A percentile compares a stretch with the other conserved stretches of the same genome.
phyloP scores from a whole-genome alignment of 2,329 filamentous ascomycete genomes.

The Beauveria caledonica region DNA sequence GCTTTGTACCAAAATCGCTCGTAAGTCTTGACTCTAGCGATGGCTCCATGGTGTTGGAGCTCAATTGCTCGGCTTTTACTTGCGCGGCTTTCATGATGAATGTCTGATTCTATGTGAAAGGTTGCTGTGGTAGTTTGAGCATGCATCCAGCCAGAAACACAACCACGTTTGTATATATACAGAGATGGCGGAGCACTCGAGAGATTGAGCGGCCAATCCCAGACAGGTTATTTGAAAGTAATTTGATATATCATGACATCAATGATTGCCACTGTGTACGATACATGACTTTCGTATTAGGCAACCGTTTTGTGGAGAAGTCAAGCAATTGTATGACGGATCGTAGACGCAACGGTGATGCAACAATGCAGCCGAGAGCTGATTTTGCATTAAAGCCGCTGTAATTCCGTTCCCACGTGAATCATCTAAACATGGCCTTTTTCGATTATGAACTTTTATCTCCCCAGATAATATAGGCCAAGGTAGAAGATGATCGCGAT shows the following conservation, averaged over 20 bases:
- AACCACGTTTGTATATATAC: background rate
- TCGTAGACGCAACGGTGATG: slow-evolving; percentile 3
- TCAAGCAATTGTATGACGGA: background rate
- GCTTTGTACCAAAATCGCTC: slow-evolving; percentile 68
- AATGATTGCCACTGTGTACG: background rate
- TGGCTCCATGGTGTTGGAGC: slow-evolving; percentile 49
- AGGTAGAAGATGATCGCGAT: too few species aligned
- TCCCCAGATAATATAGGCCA: too few species aligned
- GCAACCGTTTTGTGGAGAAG: background rate
- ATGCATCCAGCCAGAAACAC: background rate
- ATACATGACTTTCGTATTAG: background rate
- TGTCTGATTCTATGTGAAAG: background rate
- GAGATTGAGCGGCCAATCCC: background rate
- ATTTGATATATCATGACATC: slow-evolving; percentile 4
- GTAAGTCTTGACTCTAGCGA: slow-evolving; percentile 55
- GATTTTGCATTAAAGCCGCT: background rate
- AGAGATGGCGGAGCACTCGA: background rate
- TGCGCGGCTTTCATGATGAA: background rate
- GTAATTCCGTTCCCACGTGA: background rate
- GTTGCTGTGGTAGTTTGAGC: background rate
- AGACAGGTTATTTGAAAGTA: background rate
- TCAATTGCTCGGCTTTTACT: slow-evolving; percentile 38
- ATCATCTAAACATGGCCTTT: too few species aligned
- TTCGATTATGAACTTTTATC: too few species aligned
- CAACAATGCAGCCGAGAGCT: background rate